Percentiles rank a stretch among this genome's conserved stretches.
Conservation (phyloP, 176 grass and related monocot genomes). For the Chrysopogon serrulatus region DNA sequence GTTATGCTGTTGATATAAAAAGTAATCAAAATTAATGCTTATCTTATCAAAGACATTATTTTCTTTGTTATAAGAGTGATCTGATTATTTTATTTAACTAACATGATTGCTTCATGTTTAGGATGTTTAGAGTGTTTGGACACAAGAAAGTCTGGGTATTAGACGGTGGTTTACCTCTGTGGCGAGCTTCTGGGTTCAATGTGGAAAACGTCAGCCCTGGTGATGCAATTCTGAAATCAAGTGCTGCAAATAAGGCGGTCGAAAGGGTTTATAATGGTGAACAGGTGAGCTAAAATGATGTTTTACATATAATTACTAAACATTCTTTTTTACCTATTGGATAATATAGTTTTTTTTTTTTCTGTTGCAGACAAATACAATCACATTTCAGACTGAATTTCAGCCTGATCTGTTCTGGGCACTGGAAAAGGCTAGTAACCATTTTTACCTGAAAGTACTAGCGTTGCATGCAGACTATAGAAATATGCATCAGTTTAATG, state of each 20-base stretch:
- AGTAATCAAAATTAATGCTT: not conserved
- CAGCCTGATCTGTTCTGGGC: slow-evolving; percentile 73
- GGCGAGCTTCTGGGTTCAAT: slow-evolving; percentile 68
- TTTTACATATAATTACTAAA: not conserved
- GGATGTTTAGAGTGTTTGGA: slow-evolving; percentile 91
- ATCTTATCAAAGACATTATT: not conserved
- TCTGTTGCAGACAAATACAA: slow-evolving; percentile 35
- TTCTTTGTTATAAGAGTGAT: not conserved
- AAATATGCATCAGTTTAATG: not conserved
- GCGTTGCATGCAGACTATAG: not conserved
- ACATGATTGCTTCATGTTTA: slow-evolving; percentile 11
- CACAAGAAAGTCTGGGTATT: slow-evolving; percentile 84
- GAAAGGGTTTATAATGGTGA: slow-evolving; percentile 58
- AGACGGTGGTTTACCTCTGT: slow-evolving; percentile 90
- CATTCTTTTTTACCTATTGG: slow-evolving; percentile 17
- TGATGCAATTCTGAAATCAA: slow-evolving; percentile 45
- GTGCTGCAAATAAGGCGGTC: slow-evolving; percentile 50
- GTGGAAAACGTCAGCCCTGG: slow-evolving; percentile 34
- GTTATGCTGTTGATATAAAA: not conserved
- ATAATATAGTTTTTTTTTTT: not conserved
- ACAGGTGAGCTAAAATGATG: slow-evolving; percentile 38
- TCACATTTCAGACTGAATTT: slow-evolving; percentile 70
- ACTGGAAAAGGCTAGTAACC: slow-evolving; percentile 54
- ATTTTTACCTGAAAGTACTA: slow-evolving; percentile 16
- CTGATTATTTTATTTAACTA: not conserved